Conservation (phyloP, 768 basidiomycete species). For the Hemileccinum impolitum region DNA sequence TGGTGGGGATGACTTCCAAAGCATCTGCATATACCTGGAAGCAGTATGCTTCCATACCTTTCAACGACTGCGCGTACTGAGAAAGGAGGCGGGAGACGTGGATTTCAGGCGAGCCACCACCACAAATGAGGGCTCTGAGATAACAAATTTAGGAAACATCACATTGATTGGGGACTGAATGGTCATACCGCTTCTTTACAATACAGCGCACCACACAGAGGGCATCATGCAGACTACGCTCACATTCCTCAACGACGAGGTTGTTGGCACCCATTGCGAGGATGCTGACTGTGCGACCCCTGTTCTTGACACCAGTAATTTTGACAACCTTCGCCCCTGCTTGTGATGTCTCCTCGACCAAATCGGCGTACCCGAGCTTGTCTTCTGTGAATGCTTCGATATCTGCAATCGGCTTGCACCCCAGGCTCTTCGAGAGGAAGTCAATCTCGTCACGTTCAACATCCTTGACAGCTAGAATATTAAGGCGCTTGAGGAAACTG, state of each 20-base stretch:
- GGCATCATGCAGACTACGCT: slow-evolving; percentile 96
- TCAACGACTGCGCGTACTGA: slow-evolving; percentile 88
- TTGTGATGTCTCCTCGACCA: slow-evolving; percentile 84
- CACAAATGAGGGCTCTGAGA: slow-evolving; percentile 83
- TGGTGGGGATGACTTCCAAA: slow-evolving; percentile 95
- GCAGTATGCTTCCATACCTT: slow-evolving; percentile 98
- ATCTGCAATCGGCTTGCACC: slow-evolving; percentile 94
- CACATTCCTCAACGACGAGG: slow-evolving; percentile 94
- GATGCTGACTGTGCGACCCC: slow-evolving; percentile 91
- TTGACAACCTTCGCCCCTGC: slow-evolving; percentile 88
- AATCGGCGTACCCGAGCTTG: slow-evolving; percentile 94
- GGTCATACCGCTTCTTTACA: slow-evolving; percentile 89
- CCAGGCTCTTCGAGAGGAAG: slow-evolving; percentile 91
- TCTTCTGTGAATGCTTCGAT: slow-evolving; percentile 98
- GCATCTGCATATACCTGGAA: slow-evolving; percentile 99
- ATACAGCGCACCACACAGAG: slow-evolving; percentile 98
- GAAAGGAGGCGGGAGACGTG: slow-evolving; percentile 90
- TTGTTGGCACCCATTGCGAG: slow-evolving; percentile 92
- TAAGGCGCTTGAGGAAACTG: slow-evolving; percentile 94
- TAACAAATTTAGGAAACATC: not conserved
- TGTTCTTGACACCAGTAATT: slow-evolving; percentile 92
- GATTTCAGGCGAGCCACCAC: slow-evolving; percentile 97
- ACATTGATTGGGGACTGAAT: not conserved
- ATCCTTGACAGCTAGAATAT: slow-evolving; percentile 95
- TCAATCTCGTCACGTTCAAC: slow-evolving; percentile 98